A percentile compares a stretch with the other conserved stretches of the same genome.
These are phyloP conservation scores for Alternaria viburni DNA, from an alignment of 2,329 filamentous ascomycete genomes.

Conservation along the genomic window DNA sequence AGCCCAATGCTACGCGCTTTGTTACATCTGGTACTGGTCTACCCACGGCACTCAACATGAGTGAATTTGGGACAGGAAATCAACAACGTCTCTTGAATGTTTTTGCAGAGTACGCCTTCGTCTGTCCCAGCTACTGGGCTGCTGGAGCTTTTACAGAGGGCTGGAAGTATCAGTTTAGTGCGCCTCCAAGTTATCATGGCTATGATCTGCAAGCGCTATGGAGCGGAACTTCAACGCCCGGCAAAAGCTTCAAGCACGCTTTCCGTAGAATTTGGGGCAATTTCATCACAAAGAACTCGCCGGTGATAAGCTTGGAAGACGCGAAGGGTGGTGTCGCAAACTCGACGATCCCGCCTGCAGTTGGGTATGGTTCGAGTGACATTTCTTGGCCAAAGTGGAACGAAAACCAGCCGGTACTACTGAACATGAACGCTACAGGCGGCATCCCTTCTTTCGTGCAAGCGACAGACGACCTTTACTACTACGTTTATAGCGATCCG, in stretches of 20 bases:
- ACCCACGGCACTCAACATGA: constrained; percentile 39
- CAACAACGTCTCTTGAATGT: constrained; percentile 51
- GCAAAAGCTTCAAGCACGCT: constrained; percentile 37
- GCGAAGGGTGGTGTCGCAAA: constrained; percentile 34
- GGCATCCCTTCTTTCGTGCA: constrained; percentile 24
- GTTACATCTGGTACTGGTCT: constrained; percentile 29
- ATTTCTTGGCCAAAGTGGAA: constrained; percentile 41
- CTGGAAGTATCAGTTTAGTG: constrained; percentile 45
- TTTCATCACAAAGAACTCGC: constrained; percentile 36
- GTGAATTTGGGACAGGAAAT: constrained; percentile 38
- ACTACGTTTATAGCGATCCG: constrained; percentile 38
- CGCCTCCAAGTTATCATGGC: constrained; percentile 38
- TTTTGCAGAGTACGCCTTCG: constrained; percentile 55
- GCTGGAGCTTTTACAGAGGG: constrained; percentile 43
- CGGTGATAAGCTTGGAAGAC: constrained; percentile 35
- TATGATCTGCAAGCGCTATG: constrained; percentile 42
- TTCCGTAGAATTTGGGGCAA: constrained; percentile 45
- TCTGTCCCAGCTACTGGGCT: constrained; percentile 50
- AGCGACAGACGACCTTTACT: constrained; percentile 33
- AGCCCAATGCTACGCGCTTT: constrained; percentile 33
- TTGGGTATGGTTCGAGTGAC: constrained; percentile 15
- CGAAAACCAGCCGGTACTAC: constrained; percentile 20
- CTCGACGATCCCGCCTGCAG: constrained; percentile 25
- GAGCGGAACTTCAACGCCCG: constrained; percentile 31
- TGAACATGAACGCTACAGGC: constrained; percentile 42